Base-by-base conservation (phyloP, 129 eudicot species). In the Glebionis coronaria region DNA sequence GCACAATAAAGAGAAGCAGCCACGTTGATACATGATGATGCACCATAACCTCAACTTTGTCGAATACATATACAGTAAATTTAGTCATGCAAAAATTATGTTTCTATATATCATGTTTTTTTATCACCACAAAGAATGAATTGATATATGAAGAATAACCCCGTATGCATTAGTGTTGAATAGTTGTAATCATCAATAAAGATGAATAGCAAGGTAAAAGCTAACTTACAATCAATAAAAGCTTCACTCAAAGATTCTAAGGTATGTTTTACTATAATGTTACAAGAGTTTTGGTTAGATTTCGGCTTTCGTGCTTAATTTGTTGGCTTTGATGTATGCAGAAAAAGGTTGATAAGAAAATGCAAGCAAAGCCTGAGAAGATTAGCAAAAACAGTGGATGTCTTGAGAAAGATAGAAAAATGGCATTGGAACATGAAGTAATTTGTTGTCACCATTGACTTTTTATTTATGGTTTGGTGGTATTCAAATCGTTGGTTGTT, bases 361-460 rank as follows among this genome's bases (percentile, higher is more conserved):
- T 58, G 27, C 66, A 78, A 57, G 69, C 77, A 85, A 75, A 66
- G 70, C 61, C 81, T 71, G 85, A 72, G 63, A 82, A 57, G 65
- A 57, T 73, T 63, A 63, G 73, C 62, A 72, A 65, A 45, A 68
- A 69, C 51, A 65, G 63, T 53, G 44, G 83, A 71, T 62, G 81
- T 71, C 65, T 77, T 10, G 71, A 50, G 51, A 79, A 82, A 44
- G 87, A 87, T 18, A 80, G 83, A 46, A 87, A 81, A 75, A 61
- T 76, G 78, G 78, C 90, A 63, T 73, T 90, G 87, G 81, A 78
- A 67, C 84, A 84, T 79, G 97, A 90, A 76, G 97, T 90, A 83
- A 4, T 6, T 61, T 61, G 47, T 23, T 53, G 38, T 16, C 63
- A 46, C 54, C 70, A 20, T 55, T 63, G 50, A 18, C 44, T 12